Evolutionary conservation across 257 asterid species (phyloP), one percentile per base, ranked within the genome.

Genomic region (Solanum verrucosum): DNA sequence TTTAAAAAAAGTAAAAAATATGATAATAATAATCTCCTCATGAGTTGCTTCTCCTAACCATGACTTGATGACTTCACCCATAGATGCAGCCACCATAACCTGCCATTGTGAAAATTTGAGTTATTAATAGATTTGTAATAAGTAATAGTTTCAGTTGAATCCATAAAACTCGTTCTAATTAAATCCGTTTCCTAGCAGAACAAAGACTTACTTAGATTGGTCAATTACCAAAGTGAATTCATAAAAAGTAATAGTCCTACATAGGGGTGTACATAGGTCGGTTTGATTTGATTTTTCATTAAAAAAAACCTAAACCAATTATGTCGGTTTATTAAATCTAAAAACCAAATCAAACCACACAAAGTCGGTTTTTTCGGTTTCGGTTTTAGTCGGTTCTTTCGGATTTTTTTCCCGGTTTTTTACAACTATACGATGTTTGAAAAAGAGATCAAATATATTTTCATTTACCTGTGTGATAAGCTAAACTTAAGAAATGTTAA

Each of bases 41-140:
- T 44, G 63, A 4, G 38, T 42, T 81, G 85, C 27, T 44, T 29
- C 27, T 46, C 27, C 40, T 8, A 46, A 16, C n/a, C 23, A 73
- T 27, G 74, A 20, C 81, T 67, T 67, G 25, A 44, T 27, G 29
- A 78, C 15, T 78, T 81, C 85, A 81, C 29, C 4, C 87, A 44
- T 93, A 93, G 42, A 49, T 77, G 91, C 94, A 92, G 89, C 91
- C 72, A 38, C 91, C 92, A 87, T 92, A 92, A 84, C 96, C 96
- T 93, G 94, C 82, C 91, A 75, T 86, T 14, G n/a, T 7, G 42
- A 73, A 83, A 83, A 44, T 37, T 8, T 79, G 40, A 79, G 13
- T 46, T 46, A 81, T 46, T 46, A 6, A 81, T 29, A 29, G 11
- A 46, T 16, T 25, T 79, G 5, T 29, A 25, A n/a, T 13, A 37